Percentiles rank a stretch among this genome's conserved stretches.
phyloP scores from a whole-genome alignment of 2,329 filamentous ascomycete species.

The Epichloe elymi region DNA sequence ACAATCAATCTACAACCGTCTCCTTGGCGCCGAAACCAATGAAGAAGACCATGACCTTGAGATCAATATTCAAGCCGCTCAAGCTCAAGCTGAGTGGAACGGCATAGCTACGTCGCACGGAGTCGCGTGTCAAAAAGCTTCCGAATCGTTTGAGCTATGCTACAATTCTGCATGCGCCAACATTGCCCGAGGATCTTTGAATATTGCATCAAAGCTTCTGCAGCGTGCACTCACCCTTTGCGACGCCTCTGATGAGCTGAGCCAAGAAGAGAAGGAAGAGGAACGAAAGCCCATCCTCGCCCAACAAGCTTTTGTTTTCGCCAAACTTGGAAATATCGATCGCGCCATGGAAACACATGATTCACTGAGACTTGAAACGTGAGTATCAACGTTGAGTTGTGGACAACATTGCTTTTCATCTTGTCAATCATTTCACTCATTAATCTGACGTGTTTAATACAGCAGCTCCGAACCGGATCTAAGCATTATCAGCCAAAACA shows the following conservation, averaged over 20 bases:
- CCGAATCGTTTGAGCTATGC: constrained; percentile 67
- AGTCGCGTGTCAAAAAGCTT: constrained; percentile 40
- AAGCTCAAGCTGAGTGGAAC: constrained; percentile 61
- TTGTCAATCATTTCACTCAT: constrained; percentile 4
- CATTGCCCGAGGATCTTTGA: constrained; percentile 56
- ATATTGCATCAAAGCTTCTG: constrained; percentile 51
- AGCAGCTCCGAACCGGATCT: constrained; percentile 58
- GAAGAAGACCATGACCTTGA: constrained; percentile 61
- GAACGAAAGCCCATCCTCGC: constrained; percentile 65
- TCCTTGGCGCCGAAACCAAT: constrained; percentile 33
- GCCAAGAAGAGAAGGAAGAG: constrained; percentile 58
- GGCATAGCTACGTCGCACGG: constrained; percentile 31
- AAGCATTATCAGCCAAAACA: constrained; percentile 53
- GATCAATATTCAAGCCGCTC: constrained; percentile 62
- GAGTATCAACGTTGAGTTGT: constrained; percentile 18
- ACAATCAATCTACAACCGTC: constrained; percentile 45
- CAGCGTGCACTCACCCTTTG: constrained; percentile 60
- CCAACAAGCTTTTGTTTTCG: constrained; percentile 62
- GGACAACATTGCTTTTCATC: neutral
- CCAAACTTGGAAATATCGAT: constrained; percentile 48
- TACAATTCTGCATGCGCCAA: constrained; percentile 68
- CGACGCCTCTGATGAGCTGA: constrained; percentile 58
- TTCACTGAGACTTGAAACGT: constrained; percentile 50
- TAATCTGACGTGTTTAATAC: constrained; percentile 12
- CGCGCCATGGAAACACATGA: constrained; percentile 52